Evolutionary conservation across 2,329 filamentous ascomycete genomes (phyloP), one percentile per base, ranked within the genome.

Genomic region (Aureobasidium vineae): DNA sequence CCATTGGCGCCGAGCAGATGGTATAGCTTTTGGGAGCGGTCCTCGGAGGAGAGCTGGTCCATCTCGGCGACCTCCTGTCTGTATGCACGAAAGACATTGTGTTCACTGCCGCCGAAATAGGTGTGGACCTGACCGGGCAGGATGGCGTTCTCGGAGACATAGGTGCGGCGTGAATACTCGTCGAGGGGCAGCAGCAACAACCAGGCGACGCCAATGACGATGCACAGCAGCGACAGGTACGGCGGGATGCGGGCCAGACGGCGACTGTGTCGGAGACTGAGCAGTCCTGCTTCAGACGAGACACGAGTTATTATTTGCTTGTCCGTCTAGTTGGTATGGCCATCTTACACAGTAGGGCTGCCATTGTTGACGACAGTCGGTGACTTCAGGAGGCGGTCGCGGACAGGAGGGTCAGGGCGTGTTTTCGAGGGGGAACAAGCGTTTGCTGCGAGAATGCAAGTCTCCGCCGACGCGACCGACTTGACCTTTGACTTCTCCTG

Each of bases 131-230:
- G 95, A 2, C 93, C 95, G 0, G 95, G 95, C 16, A 99, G 82
- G 40, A 99, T 86, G 13, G 95, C 95, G 77, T 99, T 99, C 78
- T 99, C 95, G 50, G 94, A 98, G 67, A 99, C 95, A 78, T 99
- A 99, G 0, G 94, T 99, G 68, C 86, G 85, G 70, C 95, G 88
- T 60, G 92, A 97, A 80, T 98, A 97, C 71, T 93, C 86, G 77
- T 98, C 86, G 63, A 98, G 84, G 2, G 95, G 95, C 1, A 99
- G 86, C 38, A 98, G 83, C 26, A 97, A 86, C 16, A 99, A 87
- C 91, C 94, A 99, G 71, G 87, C 85, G 66, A 97, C 85, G 63
- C 95, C 95, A 73, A 97, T 85, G 57, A 94, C 73, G 72, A 98
- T 87, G 78, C 90, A 96, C 47, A 96, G 81, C 61, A 92, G 84